phyloP scores from a whole-genome alignment of 2,329 filamentous ascomycete genomes.

The Pseudogymnoascus sp. region DNA sequence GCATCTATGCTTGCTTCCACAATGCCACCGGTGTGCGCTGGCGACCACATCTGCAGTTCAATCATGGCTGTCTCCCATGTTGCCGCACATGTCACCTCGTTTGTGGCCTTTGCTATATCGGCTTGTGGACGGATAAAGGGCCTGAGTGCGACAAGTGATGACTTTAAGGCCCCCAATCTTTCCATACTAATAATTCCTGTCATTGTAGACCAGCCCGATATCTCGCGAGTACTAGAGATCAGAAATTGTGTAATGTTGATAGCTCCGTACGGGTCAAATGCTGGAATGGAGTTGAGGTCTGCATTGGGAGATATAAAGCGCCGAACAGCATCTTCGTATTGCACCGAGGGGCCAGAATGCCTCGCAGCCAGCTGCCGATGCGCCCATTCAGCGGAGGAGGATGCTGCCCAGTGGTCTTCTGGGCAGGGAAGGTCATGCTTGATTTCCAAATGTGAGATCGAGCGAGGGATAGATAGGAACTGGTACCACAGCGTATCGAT shows the following conservation, averaged over 20 bases:
- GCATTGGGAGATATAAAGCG: slow-evolving; percentile 30
- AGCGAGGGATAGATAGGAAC: slow-evolving; percentile 32
- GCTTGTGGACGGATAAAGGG: slow-evolving; percentile 25
- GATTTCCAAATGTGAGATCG: slow-evolving; percentile 36
- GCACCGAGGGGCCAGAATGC: slow-evolving; percentile 18
- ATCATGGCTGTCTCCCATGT: slow-evolving; percentile 38
- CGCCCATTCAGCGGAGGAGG: slow-evolving; percentile 31
- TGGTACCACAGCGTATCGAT: slow-evolving; percentile 39
- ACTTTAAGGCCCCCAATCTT: slow-evolving; percentile 30
- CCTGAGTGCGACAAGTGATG: slow-evolving; percentile 30
- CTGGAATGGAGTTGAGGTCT: slow-evolving; percentile 24
- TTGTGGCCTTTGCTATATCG: slow-evolving; percentile 5
- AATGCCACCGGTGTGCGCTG: slow-evolving; percentile 34
- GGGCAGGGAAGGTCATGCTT: slow-evolving; percentile 38
- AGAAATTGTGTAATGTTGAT: slow-evolving; percentile 37
- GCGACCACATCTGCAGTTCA: slow-evolving; percentile 36
- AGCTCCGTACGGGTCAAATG: slow-evolving; percentile 35
- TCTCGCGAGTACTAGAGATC: slow-evolving; percentile 35
- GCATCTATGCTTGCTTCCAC: slow-evolving; percentile 32
- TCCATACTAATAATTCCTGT: slow-evolving; percentile 36
- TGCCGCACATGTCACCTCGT: slow-evolving; percentile 26
- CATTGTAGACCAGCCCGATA: slow-evolving; percentile 38
- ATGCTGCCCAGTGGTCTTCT: slow-evolving; percentile 32
- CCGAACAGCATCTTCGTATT: slow-evolving; percentile 33
- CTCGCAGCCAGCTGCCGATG: slow-evolving; percentile 26